Evolutionary conservation across 2,329 filamentous ascomycete genomes (phyloP), one percentile per base, ranked within the genome.

Genomic region (Colletotrichum theobromicola): DNA sequence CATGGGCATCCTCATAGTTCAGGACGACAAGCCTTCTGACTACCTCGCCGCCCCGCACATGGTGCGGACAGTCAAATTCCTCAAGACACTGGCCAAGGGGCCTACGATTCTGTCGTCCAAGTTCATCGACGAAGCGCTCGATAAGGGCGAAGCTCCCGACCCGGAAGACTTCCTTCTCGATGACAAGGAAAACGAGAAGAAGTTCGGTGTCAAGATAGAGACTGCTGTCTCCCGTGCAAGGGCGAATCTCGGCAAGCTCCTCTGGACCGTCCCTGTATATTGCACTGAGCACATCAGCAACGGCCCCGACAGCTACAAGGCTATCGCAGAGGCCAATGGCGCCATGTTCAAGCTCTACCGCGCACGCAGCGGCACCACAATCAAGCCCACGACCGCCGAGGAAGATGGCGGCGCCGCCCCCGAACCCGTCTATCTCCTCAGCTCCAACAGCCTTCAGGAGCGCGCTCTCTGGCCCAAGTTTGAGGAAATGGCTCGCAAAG

Each of bases 11-110:
- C 89, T 92, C 77, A 91, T 98, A 26, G 93, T 95, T 6, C 89
- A 93, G 78, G 94, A 98, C 80, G 92, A 92, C 30, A 90, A 91
- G 62, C 89, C 91, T 58, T 97, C 95, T 81, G 94, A 96, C 79
- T 94, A 98, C 81, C 90, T 99, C 13, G 95, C 95, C 37, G 96
- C 96, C 5, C 97, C 96, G 1, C 90, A 92, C 55, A 92, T 98
- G 75, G 91, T 98, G 37, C 93, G 97, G 46, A 99, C 97, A 0
- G 92, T 95, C 82, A 99, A 99, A 81, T 99, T 99, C 81, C 92
- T 98, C 64, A 94, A 93, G 75, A 95, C 95, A 15, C 86, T 99
- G 32, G 95, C 97, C 21, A 92, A 92, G 74, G 95, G 94, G 1
- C 95, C 95, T 1, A 89, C 90, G 2, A 90, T 98, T 57, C 90